Conservation (phyloP, 164 flowering plant genomes). For the Echeveria elegans region DNA sequence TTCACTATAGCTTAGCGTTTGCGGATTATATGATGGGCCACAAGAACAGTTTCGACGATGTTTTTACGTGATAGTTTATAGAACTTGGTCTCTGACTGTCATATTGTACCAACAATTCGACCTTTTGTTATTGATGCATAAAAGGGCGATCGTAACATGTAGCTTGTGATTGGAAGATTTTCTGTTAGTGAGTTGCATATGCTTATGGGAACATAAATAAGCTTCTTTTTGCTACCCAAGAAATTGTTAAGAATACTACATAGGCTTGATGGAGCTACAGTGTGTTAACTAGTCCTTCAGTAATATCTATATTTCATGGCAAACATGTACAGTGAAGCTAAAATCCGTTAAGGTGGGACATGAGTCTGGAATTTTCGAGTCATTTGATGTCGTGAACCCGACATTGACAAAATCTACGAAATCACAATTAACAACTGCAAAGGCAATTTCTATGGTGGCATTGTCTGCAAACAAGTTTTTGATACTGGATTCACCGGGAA, state of each 20-base stretch:
- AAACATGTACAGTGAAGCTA: conserved; percentile 49
- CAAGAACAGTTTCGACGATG: too few relatives aligned
- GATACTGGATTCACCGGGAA: conserved; percentile 66
- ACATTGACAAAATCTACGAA: conserved; percentile 17
- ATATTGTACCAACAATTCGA: neutral
- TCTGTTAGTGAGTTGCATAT: neutral
- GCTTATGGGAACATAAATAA: neutral
- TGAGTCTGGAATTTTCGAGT: conserved; percentile 45
- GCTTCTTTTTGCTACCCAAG: neutral
- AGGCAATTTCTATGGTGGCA: conserved; percentile 58
- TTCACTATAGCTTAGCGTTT: too few relatives aligned
- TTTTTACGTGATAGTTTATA: too few relatives aligned
- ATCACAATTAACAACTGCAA: conserved; percentile 21
- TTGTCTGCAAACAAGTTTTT: conserved; percentile 45
- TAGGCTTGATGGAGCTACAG: neutral
- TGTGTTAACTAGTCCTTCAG: neutral
- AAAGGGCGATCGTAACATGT: neutral
- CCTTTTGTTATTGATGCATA: neutral
- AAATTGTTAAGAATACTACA: neutral
- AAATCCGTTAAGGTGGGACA: conserved; percentile 44
- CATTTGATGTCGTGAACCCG: conserved; percentile 29
- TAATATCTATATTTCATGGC: neutral
- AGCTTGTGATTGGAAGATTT: neutral
- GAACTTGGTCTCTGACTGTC: too few relatives aligned
- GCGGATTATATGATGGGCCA: too few relatives aligned